Evolutionary conservation across 108 stramenopile genomes (phyloP).

Genomic region (Schizochytrium sp.): DNA sequence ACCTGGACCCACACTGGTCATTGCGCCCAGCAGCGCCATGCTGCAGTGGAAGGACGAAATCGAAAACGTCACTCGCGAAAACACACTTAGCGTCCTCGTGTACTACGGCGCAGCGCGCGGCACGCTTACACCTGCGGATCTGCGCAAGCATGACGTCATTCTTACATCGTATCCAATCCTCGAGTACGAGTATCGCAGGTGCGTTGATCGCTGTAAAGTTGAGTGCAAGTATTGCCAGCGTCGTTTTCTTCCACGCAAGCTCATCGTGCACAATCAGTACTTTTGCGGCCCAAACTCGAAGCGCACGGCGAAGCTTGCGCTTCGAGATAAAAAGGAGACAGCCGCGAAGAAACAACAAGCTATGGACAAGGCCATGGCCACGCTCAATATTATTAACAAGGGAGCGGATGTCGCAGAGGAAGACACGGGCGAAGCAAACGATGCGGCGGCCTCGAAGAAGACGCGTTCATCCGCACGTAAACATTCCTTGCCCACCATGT

Average conservation of each 20-base stretch:
- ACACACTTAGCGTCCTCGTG: slow-evolving; percentile 64
- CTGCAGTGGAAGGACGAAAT: slow-evolving; percentile 92
- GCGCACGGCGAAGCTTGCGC: slow-evolving; percentile 24
- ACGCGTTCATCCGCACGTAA: neutral
- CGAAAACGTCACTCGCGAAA: slow-evolving; percentile 71
- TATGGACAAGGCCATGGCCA: neutral
- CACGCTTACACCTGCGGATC: slow-evolving; percentile 54
- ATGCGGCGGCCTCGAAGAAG: neutral
- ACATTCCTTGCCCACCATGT: neutral
- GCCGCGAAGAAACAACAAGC: neutral
- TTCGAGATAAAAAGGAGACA: neutral
- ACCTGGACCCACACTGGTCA: slow-evolving; percentile 61
- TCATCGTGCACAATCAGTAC: slow-evolving; percentile 41
- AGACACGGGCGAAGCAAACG: neutral
- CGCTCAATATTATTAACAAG: neutral
- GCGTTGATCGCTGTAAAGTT: slow-evolving; percentile 79
- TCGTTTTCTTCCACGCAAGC: slow-evolving; percentile 59
- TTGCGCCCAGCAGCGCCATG: slow-evolving; percentile 89
- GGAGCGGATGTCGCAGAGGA: neutral
- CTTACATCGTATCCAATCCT: slow-evolving; percentile 93
- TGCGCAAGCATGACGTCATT: slow-evolving; percentile 80
- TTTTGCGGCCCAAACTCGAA: slow-evolving; percentile 35
- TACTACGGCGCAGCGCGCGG: slow-evolving; percentile 82
- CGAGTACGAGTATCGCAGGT: slow-evolving; percentile 83
- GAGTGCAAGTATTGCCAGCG: slow-evolving; percentile 81